Evolutionary conservation across 2,329 filamentous ascomycete species (phyloP), one percentile per base, ranked within the genome.

Genomic region (Claviceps sorghi): DNA sequence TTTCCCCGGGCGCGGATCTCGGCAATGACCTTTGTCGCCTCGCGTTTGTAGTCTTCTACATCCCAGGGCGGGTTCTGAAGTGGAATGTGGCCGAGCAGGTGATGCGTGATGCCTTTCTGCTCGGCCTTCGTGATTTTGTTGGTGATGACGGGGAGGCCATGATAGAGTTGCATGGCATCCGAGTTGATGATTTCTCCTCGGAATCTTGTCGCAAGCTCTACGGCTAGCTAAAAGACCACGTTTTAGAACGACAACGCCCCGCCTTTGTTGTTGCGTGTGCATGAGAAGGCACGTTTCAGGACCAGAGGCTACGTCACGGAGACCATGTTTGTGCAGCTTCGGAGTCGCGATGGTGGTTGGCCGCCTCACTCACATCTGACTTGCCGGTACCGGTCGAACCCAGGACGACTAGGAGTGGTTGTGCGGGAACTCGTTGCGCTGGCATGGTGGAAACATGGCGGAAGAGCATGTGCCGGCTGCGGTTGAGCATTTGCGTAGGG

Each of bases 131-230:
- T 80, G 54, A 97, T 86, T 65, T 97, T 95, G 67, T 98, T 98
- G 29, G 93, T 98, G 59, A 97, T 91, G 57, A 97, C 84, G 5
- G 93, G 89, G 44, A 98, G 72, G 2, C 93, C 93, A 51, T 79
- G 78, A 67, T 98, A 98, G 70, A 98, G 82, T 66, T 98, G 93
- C 89, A 98, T 95, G 41, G 93, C 93, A 73, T 98, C 93, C 47
- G 88, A 88, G 64, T 98, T 98, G 70, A 98, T 89, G 50, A 98
- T 79, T 67, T 98, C 93, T 63, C 94, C 93, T 66, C 93, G 83
- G 68, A 89, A 90, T 22, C 77, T 80, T 43, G 76, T 76, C 1
- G 94, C 93, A 50, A 98, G 71, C 57, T 95, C 88, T 42, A 98
- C 84, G 9, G 93, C 93, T 58, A 96, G 78, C 89, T 95, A 56